Base-by-base conservation (phyloP, 108 stramenopile species). In the Aureococcus anophagefferens region DNA sequence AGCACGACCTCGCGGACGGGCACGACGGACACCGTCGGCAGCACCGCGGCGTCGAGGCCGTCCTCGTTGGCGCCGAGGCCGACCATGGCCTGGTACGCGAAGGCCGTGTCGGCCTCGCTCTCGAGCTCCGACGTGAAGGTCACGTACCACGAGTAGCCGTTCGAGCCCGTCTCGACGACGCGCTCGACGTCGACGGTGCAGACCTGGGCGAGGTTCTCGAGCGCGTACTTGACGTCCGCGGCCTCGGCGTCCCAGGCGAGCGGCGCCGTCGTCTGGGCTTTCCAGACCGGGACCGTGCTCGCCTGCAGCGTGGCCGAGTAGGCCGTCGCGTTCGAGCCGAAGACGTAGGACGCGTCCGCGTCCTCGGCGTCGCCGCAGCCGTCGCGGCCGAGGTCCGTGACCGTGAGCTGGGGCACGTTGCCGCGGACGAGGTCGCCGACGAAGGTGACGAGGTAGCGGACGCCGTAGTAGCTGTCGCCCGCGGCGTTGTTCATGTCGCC, bases 201-300 rank as follows among this genome's bases (percentile, higher is more conserved):
- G 30, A 80, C 87, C 37, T 83, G 74, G 14, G 75, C 76, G 30
- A 92, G 73, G 17, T 67, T 46, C 68, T 91, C 89, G 18, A 92
- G 70, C 4, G 88, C 89, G 35, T 77, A 65, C 79, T 92, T 89
- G 63, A 92, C 65, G 63, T 91, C 89, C 30, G 37, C 68, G 14
- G 87, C 80, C 3, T 81, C 72, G 31, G 89, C 88, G 66, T 90
- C 82, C 64, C 76, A 83, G 28, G 83, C 74, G 32, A 92, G 80
- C 62, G 85, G 85, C 30, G 72, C 72, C 16, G 89, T 90, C 28
- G 81, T 86, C 75, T 90, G 87, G 0, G 89, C 73, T 64, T 84
- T 80, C 73, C 89, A 92, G 73, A 90, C 66, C n/a, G 89, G 91
- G n/a, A 91, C 73, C 63, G 69, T 81, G 11, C 81, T 68, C 25